Conservation (phyloP, 306 rosid genomes). For the Coriaria nepalensis region DNA sequence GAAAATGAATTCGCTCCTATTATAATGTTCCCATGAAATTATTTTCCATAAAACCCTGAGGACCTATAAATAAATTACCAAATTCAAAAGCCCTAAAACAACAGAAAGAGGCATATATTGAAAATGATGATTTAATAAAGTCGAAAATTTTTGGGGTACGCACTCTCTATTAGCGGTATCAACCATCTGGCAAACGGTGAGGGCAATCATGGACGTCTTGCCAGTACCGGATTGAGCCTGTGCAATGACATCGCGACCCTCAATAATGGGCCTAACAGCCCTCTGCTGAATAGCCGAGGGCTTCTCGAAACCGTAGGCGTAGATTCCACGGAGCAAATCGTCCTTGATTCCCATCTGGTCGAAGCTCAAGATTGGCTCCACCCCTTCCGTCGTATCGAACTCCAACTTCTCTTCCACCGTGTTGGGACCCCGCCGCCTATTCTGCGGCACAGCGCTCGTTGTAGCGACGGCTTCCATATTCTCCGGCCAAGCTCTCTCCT, state of each 20-base stretch:
- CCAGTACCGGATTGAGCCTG: slow-evolving; percentile 99
- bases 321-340: slow-evolving; percentile 79
- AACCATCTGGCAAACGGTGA: slow-evolving; percentile 80
- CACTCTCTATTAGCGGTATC: slow-evolving; percentile 76
- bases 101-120: too few species aligned
- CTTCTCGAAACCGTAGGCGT: slow-evolving; percentile 84
- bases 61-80: too few species aligned
- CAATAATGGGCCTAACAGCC: slow-evolving; percentile 81
- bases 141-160: slow-evolving; percentile 10
- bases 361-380: slow-evolving; percentile 67
- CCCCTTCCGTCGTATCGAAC: slow-evolving; percentile 75
- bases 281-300: slow-evolving; percentile 98
- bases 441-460: slow-evolving; percentile 62
- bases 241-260: slow-evolving; percentile 92
- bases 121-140: too few species aligned
- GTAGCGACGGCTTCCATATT: slow-evolving; percentile 36
- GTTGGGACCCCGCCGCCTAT: slow-evolving; percentile 31
- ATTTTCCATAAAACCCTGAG: too few species aligned
- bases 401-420: slow-evolving; percentile 57
- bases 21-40: too few species aligned
- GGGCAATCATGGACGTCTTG: slow-evolving; percentile 93
- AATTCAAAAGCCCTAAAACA: too few species aligned
- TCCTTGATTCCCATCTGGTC: slow-evolving; percentile 92
- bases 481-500: not conserved
- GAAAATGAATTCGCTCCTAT: too few species aligned